Base-by-base conservation (phyloP, 1,284 basidiomycete species). In the Ustilago trichophora region DNA sequence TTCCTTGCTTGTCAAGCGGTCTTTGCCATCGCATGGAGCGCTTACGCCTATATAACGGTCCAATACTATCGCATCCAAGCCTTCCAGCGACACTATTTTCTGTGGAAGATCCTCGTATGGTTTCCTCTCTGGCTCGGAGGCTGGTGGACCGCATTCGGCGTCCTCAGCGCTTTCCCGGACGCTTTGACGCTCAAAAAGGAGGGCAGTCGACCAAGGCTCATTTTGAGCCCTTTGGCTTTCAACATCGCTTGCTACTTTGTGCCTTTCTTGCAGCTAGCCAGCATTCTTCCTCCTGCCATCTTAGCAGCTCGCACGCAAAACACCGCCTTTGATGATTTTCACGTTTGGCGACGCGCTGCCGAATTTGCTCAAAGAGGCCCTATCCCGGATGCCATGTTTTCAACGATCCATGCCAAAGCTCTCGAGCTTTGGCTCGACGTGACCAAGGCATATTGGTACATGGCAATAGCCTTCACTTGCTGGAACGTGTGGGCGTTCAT, bases 141-240 rank as follows among this genome's bases (percentile, higher is more conserved):
- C 5, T 66, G 63, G 63, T 51, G 32, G 43, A 51, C 37, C 5
- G 52, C 25, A 2, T 66, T 66, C 12, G 63, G 63, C 10, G 6
- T 66, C 5, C 22, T 44, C 19, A 51, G 63, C 37, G 63, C 56
- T 2, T 66, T 66, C 22, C 63, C 63, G 7, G 63, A 66, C 10
- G 56, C 63, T 12, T 24, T 66, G 37, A 66, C 47, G 21, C 38
- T n/a, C 46, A 58, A 50, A 26, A 31, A 5, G 15, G 43, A 52
- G 18, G 35, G n/a, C 8, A 24, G 50, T 13, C 41, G 24, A 37
- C 55, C 37, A 18, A 57, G 29, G 29, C 48, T 55, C n/a, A 44
- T 66, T 9, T 24, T 66, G n/a, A 59, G 52, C 21, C 63, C 56
- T 6, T 18, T 11, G 2, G 33, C 36, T 8, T 59, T 66, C 43